phyloP scores from a whole-genome alignment of 352 stramenopile species.

The Phytophthora ramorum region DNA sequence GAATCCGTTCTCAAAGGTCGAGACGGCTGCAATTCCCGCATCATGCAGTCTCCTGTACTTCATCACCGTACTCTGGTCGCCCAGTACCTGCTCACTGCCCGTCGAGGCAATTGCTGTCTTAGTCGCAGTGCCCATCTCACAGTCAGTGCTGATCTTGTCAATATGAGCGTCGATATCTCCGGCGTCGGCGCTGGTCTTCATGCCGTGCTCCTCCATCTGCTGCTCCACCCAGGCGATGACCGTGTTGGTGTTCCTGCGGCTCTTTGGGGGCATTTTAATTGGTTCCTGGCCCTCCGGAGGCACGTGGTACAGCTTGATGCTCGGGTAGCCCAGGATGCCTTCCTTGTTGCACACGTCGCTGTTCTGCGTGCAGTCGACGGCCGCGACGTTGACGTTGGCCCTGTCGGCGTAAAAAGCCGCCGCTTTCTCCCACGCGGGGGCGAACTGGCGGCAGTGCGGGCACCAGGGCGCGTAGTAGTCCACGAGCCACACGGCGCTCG shows the following conservation, averaged over 20 bases:
- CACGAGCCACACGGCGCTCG: conserved; percentile 69
- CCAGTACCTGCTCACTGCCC: conserved; percentile 25
- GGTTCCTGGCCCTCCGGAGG: conserved; percentile 35
- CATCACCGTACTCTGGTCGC: conserved; percentile 51
- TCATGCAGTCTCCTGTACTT: conserved; percentile 76
- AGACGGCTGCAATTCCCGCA: conserved; percentile 63
- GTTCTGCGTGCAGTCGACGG: conserved; percentile 79
- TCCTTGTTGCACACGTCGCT: conserved; percentile 62
- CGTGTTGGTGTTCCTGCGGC: conserved; percentile 51
- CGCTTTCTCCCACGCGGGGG: conserved; percentile 73
- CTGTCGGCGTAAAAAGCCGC: conserved; percentile 70
- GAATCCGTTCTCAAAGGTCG: conserved; percentile 78
- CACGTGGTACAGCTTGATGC: conserved; percentile 77
- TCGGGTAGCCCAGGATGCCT: conserved; percentile 70
- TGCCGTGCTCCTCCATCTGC: conserved; percentile 50
- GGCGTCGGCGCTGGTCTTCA: conserved; percentile 52
- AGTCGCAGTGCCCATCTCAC: conserved; percentile 33
- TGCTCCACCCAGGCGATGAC: conserved; percentile 80
- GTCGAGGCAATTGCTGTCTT: conserved; percentile 17
- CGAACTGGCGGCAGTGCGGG: conserved; percentile 78
- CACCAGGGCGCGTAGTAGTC: conserved; percentile 89
- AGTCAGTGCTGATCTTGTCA: conserved; percentile 55
- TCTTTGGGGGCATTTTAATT: conserved; percentile 48
- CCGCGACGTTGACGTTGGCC: conserved; percentile 59
- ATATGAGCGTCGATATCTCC: conserved; percentile 66